Conservation (phyloP, 139 green algal genomes). For the Chlamydomonas schloesseri region DNA sequence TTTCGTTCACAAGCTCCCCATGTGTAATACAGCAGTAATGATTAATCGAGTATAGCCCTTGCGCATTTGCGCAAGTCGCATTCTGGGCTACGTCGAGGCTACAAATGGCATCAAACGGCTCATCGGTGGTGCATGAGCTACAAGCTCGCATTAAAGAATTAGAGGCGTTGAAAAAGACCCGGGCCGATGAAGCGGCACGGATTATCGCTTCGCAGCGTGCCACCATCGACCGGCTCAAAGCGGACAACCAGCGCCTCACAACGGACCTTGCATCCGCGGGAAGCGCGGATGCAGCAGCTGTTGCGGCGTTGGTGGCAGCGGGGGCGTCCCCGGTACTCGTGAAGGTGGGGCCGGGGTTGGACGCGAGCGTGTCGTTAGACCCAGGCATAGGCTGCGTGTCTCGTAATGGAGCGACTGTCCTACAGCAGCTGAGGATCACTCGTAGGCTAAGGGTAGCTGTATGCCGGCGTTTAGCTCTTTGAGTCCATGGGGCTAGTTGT, state of each 20-base stretch:
- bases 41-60: no score
- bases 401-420: no score
- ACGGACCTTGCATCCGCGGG: slow-evolving; percentile 5
- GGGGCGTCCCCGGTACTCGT: neutral
- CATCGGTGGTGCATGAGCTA: slow-evolving; percentile 8
- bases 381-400: no score
- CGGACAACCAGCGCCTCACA: slow-evolving; percentile 16
- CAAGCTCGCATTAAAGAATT: slow-evolving; percentile 25
- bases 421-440: no score
- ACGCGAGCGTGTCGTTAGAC: no score
- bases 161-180: neutral
- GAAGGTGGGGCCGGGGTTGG: slow-evolving; percentile 1
- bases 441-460: no score
- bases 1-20: no score
- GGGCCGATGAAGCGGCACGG: slow-evolving; percentile 14
- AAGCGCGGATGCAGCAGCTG: neutral
- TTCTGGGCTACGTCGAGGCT: no score
- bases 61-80: no score
- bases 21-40: no score
- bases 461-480: no score
- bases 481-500: no score
- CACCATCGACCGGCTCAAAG: slow-evolving; percentile 32
- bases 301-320: neutral
- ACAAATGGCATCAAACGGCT: neutral
- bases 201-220: slow-evolving; percentile 37